phyloP scores from a whole-genome alignment of 23 red algal species.

The Pyropia haitanensis region DNA sequence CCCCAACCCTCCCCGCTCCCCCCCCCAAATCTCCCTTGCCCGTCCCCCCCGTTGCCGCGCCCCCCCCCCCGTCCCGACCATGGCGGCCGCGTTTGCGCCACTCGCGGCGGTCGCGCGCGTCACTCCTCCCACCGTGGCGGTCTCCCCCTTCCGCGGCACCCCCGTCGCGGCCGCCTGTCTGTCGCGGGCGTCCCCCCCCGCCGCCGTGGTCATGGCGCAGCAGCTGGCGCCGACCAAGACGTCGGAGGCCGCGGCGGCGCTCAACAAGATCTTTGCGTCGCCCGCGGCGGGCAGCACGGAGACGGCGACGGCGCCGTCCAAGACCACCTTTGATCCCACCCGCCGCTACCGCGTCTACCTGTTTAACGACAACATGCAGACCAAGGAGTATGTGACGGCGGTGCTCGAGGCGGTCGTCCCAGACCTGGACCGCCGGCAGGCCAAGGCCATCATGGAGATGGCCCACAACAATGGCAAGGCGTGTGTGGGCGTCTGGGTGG shows the following conservation, averaged over 20 bases:
- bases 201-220: no score
- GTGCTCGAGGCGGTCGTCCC: constrained; percentile 68
- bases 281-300: constrained; percentile 15
- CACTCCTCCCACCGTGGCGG: no score
- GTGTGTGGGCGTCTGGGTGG: constrained; percentile 77
- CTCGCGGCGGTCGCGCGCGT: no score
- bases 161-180: no score
- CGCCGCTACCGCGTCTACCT: constrained; percentile 62
- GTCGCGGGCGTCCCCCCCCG: no score
- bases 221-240: no score
- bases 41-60: no score
- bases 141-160: no score
- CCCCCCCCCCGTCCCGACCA: no score
- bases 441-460: constrained; percentile 58
- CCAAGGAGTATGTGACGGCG: constrained; percentile 51
- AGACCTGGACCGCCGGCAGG: constrained; percentile 40
- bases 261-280: constrained; percentile 27
- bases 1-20: no score
- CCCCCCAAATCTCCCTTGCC: no score
- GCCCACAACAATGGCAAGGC: constrained; percentile 74
- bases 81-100: no score
- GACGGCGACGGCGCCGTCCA: constrained; percentile 22
- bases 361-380: constrained; percentile 71
- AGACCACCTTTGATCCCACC: constrained; percentile 63
- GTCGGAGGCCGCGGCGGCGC: not conserved